These are phyloP conservation scores for Xylaria palmicola DNA, from an alignment of 495 filamentous ascomycete species.

Conservation along the genomic window DNA sequence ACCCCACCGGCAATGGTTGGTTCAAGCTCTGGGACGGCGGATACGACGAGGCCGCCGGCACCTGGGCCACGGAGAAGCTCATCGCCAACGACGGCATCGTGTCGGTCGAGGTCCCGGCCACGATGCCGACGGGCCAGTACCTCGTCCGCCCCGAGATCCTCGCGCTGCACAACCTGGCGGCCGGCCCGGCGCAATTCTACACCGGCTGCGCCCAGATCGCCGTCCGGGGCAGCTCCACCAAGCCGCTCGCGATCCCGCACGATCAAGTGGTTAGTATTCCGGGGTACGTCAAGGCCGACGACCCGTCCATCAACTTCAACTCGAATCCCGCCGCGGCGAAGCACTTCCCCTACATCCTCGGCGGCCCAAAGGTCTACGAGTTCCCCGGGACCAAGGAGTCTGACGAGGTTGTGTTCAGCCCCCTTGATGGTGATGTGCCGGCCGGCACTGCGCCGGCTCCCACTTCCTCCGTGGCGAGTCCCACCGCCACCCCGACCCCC, in stretches of 20 bases:
- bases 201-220: slow-evolving; percentile 66
- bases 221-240: slow-evolving; percentile 45
- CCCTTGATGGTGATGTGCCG: neutral
- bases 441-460: neutral
- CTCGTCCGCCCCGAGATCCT: slow-evolving; percentile 63
- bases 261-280: slow-evolving; percentile 56
- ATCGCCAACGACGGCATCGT: slow-evolving; percentile 61
- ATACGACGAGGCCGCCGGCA: slow-evolving; percentile 40
- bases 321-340: neutral
- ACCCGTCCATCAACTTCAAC: slow-evolving; percentile 57
- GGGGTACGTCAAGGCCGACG: slow-evolving; percentile 50
- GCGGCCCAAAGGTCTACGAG: neutral
- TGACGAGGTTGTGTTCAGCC: neutral
- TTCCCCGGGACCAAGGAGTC: neutral
- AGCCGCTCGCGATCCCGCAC: slow-evolving; percentile 28
- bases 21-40: slow-evolving; percentile 71
- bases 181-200: slow-evolving; percentile 61
- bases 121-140: slow-evolving; percentile 63
- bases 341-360: neutral
- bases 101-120: slow-evolving; percentile 53
- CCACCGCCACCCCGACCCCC: neutral
- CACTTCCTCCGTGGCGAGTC: neutral
- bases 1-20: slow-evolving; percentile 60
- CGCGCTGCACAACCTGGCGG: slow-evolving; percentile 59
- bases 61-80: slow-evolving; percentile 64